A percentile compares a stretch with the other conserved stretches of the same genome.
phyloP scores from a whole-genome alignment of 768 basidiomycete species.

The Lepiota brunneoincarnata region DNA sequence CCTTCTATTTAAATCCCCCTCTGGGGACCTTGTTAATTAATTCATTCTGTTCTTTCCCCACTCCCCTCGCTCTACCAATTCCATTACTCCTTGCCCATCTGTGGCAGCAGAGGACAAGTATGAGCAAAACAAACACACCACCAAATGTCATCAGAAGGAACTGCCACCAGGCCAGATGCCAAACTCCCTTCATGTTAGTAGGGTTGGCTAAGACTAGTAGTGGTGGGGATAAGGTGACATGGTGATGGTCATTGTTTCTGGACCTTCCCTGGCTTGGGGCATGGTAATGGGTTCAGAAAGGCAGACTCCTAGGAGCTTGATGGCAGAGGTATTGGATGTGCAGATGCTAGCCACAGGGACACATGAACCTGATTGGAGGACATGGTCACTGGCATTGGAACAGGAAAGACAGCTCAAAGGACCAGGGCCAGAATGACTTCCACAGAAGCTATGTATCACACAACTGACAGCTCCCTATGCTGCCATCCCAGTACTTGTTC shows the following conservation, averaged over 20 bases:
- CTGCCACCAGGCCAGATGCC: slow-evolving; percentile 76
- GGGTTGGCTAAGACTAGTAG: slow-evolving; percentile 55
- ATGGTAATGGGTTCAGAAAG: slow-evolving; percentile 66
- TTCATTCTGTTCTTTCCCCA: no score
- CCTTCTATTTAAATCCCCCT: no score
- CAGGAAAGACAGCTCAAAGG: slow-evolving; percentile 74
- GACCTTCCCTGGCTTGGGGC: slow-evolving; percentile 36
- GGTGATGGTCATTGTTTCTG: no score
- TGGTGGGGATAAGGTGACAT: slow-evolving; percentile 48
- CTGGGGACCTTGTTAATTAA: no score
- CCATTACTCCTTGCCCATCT: slow-evolving; percentile 67
- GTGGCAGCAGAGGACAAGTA: slow-evolving; percentile 67
- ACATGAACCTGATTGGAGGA: slow-evolving; percentile 69
- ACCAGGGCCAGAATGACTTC: slow-evolving; percentile 73
- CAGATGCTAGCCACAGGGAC: slow-evolving; percentile 33
- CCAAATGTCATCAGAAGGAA: slow-evolving; percentile 82
- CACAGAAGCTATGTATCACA: slow-evolving; percentile 77
- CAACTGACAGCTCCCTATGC: slow-evolving; percentile 55
- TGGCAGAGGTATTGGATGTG: slow-evolving; percentile 55
- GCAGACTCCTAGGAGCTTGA: slow-evolving; percentile 74
- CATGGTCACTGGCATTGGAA: slow-evolving; percentile 51
- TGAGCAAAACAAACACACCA: slow-evolving; percentile 74
- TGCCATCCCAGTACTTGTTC: slow-evolving; percentile 63
- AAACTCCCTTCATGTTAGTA: slow-evolving; percentile 31
- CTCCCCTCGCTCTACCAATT: no score